phyloP scores from a whole-genome alignment of 1,284 basidiomycete genomes.

The Rhizoctonia solani region DNA sequence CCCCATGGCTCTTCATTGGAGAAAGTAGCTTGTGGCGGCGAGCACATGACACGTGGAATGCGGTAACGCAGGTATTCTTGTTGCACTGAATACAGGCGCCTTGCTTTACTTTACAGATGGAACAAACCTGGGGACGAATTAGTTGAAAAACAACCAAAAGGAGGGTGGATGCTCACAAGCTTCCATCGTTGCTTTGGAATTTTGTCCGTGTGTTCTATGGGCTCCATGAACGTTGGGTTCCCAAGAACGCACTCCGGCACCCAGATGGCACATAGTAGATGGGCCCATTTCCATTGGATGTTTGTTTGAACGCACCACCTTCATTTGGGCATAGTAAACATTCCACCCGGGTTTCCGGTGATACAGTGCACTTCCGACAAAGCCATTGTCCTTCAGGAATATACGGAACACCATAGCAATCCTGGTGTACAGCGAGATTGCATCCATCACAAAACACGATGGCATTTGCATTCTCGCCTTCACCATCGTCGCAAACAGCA shows the following conservation, averaged over 20 bases:
- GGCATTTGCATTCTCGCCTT: slow-evolving; percentile 98
- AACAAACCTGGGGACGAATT: slow-evolving; percentile 66
- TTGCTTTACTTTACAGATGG: slow-evolving; percentile 76
- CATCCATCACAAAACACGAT: slow-evolving; percentile 99
- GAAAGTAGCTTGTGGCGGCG: slow-evolving; percentile 79
- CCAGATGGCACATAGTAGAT: slow-evolving; percentile 97
- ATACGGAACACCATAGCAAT: slow-evolving; percentile 99
- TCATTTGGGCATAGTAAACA: slow-evolving; percentile 92
- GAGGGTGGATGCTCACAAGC: slow-evolving; percentile 62
- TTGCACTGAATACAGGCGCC: slow-evolving; percentile 98
- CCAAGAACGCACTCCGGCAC: slow-evolving; percentile 93
- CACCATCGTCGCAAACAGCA: slow-evolving; percentile 96
- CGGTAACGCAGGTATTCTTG: slow-evolving; percentile 87
- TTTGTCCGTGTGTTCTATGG: slow-evolving; percentile 86
- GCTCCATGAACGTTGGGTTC: slow-evolving; percentile 98
- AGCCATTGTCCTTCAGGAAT: slow-evolving; percentile 99
- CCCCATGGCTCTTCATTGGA: slow-evolving; percentile 84
- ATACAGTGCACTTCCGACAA: slow-evolving; percentile 97
- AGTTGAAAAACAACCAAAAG: not conserved
- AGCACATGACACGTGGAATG: slow-evolving; percentile 96
- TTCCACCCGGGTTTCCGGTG: slow-evolving; percentile 94
- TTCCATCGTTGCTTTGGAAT: slow-evolving; percentile 95
- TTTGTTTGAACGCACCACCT: slow-evolving; percentile 99
- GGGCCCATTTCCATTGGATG: slow-evolving; percentile 90
- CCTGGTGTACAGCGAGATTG: slow-evolving; percentile 98